Evolutionary conservation across 2,329 filamentous ascomycete species (phyloP), one percentile per base, ranked within the genome.

Genomic region (Paramyrothecium roridum): DNA sequence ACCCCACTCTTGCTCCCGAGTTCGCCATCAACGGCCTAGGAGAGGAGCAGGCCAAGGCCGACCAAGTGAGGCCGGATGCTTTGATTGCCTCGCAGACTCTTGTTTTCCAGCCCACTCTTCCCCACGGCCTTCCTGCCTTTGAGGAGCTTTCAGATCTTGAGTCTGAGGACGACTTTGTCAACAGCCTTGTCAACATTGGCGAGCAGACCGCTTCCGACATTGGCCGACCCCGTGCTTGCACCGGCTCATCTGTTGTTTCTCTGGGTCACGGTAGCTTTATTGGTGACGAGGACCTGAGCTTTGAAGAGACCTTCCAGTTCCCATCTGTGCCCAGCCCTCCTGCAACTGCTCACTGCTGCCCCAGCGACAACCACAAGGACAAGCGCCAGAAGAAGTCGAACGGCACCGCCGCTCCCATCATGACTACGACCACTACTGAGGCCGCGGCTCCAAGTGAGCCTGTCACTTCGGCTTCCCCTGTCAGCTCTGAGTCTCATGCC

Each of bases 141-240:
- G 90, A 96, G 71, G 89, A 91, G 61, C 85, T 96, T 62, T 95
- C 93, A 22, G 92, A 96, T 65, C 82, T 96, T 55, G 93, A 96
- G 70, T 92, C 90, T 1, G 93, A 96, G 66, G 91, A 96, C 81
- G 91, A 95, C 69, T 91, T 96, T 45, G 67, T 69, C 66, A 82
- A 85, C 65, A 87, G 83, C 54, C 82, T 96, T 10, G 86, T 91
- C 60, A 85, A 90, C 67, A 88, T 92, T 7, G 61, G 62, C 61
- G 71, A 72, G 55, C 59, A 65, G 23, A 56, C 79, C 20, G 74
- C 78, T 43, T 76, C 81, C 50, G 86, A 87, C 71, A 76, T 83
- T 67, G 91, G 91, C 77, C 85, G 93, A 62, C 83, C 85, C 37
- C 83, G 85, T 46, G 84, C 85, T 34, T 76, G 70, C 82, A 93